Base-by-base conservation (phyloP, 2,329 filamentous ascomycete genomes). In the Blastomyces percursus region DNA sequence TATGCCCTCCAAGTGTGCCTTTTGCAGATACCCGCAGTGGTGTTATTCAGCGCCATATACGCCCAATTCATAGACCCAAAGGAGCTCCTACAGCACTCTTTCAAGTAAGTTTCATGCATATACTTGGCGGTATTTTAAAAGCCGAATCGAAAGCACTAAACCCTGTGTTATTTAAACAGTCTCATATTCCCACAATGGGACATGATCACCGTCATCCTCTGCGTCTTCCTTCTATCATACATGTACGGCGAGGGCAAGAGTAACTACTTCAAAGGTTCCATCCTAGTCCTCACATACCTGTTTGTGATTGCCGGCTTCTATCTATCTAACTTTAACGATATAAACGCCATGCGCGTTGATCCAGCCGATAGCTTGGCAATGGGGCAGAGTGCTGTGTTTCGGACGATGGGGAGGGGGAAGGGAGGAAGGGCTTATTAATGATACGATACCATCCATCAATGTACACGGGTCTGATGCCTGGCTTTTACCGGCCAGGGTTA, bases 221-320 rank as follows among this genome's bases (percentile, higher is more conserved):
- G 93, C 71, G 91, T 99, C 21, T 96, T 99, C 79, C 79, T 99
- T 62, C 85, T 99, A 67, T 96, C 91, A 71, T 96, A 97, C 80
- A 93, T 99, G 81, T 96, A 97, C 70, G 90, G 93, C 60, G 94
- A 99, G 77, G 94, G 94, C 50, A 99, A 99, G 84, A 97, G 92
- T 80, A 99, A 99, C 76, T 99, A 99, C 77, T 99, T 99, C 85
- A 99, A 99, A 79, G 94, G 94, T 60, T 96, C 90, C 67, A 96
- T 97, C 69, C 81, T 99, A 60, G 86, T 97, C 66, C 80, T 99
- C 59, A 94, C 90, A 42, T 99, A 99, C 74, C 76, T 97, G 30
- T 94, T 97, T 35, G 91, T 99, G 58, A 80, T 96, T 35, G 84
- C 90, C 54, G 94, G 94, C 1, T 99, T 95, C 79, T 97, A 91